Evolutionary conservation across 108 stramenopile genomes (phyloP).

Genomic region (Asterionellopsis glacialis): DNA sequence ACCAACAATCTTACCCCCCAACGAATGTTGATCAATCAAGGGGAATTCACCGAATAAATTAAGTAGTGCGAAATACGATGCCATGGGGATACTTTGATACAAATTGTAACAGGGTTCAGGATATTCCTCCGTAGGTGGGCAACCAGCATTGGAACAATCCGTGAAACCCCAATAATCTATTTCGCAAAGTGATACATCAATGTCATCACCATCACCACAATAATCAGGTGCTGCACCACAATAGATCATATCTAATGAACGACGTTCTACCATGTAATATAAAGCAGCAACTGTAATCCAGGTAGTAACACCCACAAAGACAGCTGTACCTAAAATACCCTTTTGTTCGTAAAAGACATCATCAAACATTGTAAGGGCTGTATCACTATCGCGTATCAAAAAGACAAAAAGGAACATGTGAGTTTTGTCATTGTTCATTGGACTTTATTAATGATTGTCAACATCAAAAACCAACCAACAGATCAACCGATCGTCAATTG

Average conservation of each 20-base stretch:
- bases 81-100: constrained; percentile 59
- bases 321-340: constrained; percentile 63
- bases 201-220: constrained; percentile 37
- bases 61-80: constrained; percentile 77
- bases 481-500: constrained; percentile 15
- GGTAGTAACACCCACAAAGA: constrained; percentile 83
- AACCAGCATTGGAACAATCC: constrained; percentile 67
- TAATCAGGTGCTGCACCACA: constrained; percentile 47
- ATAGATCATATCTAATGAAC: constrained; percentile 74
- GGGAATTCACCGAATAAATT: constrained; percentile 92
- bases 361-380: constrained; percentile 46
- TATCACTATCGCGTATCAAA: constrained; percentile 2
- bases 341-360: constrained; percentile 73
- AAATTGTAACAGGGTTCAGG: constrained; percentile 73
- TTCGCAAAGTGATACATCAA: constrained; percentile 57
- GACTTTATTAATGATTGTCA: background rate
- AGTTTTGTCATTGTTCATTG: background rate
- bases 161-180: constrained; percentile 67
- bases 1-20: constrained; percentile 67
- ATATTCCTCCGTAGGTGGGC: constrained; percentile 28
- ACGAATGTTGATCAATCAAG: constrained; percentile 70
- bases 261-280: constrained; percentile 82
- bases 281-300: constrained; percentile 75
- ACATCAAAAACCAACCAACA: background rate
- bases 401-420: too few relatives aligned